Evolutionary conservation across 495 filamentous ascomycete species (phyloP), one percentile per base, ranked within the genome.

Genomic region (Saxispiralis lemnorum): DNA sequence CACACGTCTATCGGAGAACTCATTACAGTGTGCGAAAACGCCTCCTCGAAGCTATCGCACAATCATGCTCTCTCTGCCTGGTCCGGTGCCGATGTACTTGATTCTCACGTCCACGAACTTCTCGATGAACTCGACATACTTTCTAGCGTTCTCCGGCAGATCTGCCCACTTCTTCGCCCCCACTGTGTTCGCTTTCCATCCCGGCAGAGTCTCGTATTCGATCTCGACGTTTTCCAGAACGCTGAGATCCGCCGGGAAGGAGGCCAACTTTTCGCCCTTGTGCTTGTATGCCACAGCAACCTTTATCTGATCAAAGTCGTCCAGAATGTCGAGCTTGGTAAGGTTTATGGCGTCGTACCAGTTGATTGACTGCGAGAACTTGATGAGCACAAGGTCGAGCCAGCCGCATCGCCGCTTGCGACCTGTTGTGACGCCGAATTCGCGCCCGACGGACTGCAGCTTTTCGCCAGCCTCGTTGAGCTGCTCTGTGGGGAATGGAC

Each of bases 291-390:
- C 76, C 14, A 77, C 69, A 6, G 75, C 84, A 34, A 93, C 72
- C 66, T 83, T 76, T 64, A 95, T 76, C 56, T 79, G 75, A 21
- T 75, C 66, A 58, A 93, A 84, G 35, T 73, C 76, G 57, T 93
- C 86, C 10, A 95, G 72, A 15, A 94, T 69, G 58, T 92, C 83
- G 44, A 92, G 77, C 59, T 87, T 94, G 47, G 85, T 94, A 31
- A 94, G 63, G 68, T 93, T 93, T 37, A 92, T 62, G 13, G 58
- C 35, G n/a, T 60, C 62, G 51, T 64, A 64, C 49, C 58, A 54
- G 47, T 64, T 64, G 45, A 56, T 51, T 35, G 40, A 45, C 47
- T 54, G 45, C 14, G 52, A 82, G 67, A 86, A 84, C 52, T 82
- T 79, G 44, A 82, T 59, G n/a, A 89, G 66, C n/a, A 87, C 78